Conservation (phyloP, 768 basidiomycete species). For the Leucosporidium creatinivorum region DNA sequence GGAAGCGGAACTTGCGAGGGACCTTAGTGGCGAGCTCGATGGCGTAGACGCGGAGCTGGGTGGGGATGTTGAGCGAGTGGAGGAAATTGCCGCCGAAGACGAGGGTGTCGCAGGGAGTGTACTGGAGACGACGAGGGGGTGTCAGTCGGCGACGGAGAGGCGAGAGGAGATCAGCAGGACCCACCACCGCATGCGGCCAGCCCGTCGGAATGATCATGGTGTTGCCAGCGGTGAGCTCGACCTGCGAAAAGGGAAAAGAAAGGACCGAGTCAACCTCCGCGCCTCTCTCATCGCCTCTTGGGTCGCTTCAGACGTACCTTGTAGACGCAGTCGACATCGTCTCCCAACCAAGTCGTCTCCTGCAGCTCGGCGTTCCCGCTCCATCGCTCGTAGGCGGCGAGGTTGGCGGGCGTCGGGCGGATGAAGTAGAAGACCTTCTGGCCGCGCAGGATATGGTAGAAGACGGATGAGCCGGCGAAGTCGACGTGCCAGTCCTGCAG, state of each 20-base stretch:
- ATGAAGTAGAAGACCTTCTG: conserved; percentile 91
- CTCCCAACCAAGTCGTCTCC: conserved; percentile 80
- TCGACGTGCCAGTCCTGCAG: conserved; percentile 93
- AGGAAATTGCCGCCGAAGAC: conserved; percentile 98
- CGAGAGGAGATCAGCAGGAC: conserved; percentile 37
- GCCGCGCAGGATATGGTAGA: conserved; percentile 74
- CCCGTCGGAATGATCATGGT: conserved; percentile 72
- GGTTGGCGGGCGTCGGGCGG: conserved; percentile 72
- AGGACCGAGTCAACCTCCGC: conserved; percentile 32
- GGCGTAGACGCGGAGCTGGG: conserved; percentile 76
- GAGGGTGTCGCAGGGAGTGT: conserved; percentile 83
- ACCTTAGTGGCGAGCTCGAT: conserved; percentile 91
- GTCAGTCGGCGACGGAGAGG: background rate
- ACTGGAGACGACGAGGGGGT: conserved; percentile 48
- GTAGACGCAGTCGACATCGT: conserved; percentile 81
- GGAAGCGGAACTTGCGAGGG: conserved; percentile 84
- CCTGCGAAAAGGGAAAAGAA: conserved; percentile 33
- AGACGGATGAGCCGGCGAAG: conserved; percentile 84
- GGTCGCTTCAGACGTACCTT: conserved; percentile 45
- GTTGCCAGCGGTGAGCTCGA: conserved; percentile 66
- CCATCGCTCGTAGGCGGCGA: conserved; percentile 87
- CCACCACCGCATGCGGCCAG: conserved; percentile 95
- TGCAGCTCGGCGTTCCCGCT: conserved; percentile 68
- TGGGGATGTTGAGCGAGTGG: conserved; percentile 80
- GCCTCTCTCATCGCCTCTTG: conserved; percentile 39